Conservation (phyloP, 176 grass and related monocot genomes). For the Typha latifolia region DNA sequence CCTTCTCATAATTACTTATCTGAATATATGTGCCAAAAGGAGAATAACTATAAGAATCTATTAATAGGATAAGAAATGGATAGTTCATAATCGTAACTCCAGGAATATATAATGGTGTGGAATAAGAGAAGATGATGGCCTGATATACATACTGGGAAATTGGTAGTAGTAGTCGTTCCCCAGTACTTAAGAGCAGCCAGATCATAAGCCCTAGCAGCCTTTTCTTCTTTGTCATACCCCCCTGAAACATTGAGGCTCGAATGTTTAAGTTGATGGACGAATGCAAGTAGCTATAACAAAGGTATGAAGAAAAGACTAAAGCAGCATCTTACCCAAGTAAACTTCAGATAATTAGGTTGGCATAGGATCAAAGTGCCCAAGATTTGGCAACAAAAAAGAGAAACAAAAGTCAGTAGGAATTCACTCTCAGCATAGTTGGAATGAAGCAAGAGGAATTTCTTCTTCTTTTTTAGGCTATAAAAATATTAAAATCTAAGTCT, state of each 20-base stretch:
- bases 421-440: no score
- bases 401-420: background rate
- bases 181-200: constrained; percentile 98
- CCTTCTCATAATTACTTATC: constrained; percentile 63
- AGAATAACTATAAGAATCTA: constrained; percentile 12
- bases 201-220: constrained; percentile 96
- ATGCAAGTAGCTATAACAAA: no score
- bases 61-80: background rate
- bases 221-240: constrained; percentile 99
- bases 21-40: constrained; percentile 24
- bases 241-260: constrained; percentile 23
- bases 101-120: background rate
- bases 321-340: constrained; percentile 58
- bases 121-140: background rate
- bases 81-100: background rate
- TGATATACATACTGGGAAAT: constrained; percentile 62
- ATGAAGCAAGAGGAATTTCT: no score
- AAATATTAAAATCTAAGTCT: background rate
- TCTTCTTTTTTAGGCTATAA: no score
- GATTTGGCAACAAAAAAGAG: background rate
- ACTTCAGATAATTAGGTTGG: constrained; percentile 26
- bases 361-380: background rate
- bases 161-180: constrained; percentile 85
- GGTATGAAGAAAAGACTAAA: no score
- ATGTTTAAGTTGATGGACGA: background rate